Base-by-base conservation (phyloP, 371 early-diverging fungal genomes). In the Conidiobolus incongruus region DNA sequence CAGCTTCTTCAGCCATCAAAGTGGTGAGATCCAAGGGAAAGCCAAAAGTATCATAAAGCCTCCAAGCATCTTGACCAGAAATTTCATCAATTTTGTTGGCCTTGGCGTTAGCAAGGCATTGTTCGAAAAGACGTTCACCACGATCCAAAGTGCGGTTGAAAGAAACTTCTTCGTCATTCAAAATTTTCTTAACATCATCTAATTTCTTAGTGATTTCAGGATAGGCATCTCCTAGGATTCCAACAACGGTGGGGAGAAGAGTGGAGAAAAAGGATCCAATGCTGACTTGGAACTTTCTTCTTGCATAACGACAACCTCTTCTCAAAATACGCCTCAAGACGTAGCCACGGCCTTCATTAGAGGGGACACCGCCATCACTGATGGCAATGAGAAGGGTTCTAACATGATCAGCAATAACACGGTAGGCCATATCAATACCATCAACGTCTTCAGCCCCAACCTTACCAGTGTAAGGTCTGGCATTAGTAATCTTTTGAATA, bases 21-120 rank as follows among this genome's bases (percentile, higher is more conserved):
- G 83, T 79, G 6, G 99, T 99, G 46, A 99, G 66, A 64, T 99
- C 99, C 4, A 93, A 83, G 13, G 99, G 99, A 79, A 98, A 99
- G 40, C 99, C 99, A 59, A 87, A 99, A 13, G 99, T 98, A 60
- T 98, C 99, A 54, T 99, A 97, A 52, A 99, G 66, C 20, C 89
- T 72, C 92, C 96, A 99, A 17, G 87, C 95, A 61, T 91, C 88
- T 30, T 73, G 74, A 38, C 96, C 98, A 28, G 72, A 66, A 36
- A 97, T 60, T n/a, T 63, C 57, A 12, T 50, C 71, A 31, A 60
- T 45, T 13, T 65, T 65, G 35, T 70, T 50, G 31, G 70, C 60
- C 47, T 70, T 60, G 47, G 86, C 65, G 60, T 81, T 77, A 32
- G 72, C 61, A 40, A 86, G 61, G 51, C 77, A 79, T 32, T 66